Base-by-base conservation (phyloP, 768 basidiomycete genomes). In the Panaeolus cyanescens region DNA sequence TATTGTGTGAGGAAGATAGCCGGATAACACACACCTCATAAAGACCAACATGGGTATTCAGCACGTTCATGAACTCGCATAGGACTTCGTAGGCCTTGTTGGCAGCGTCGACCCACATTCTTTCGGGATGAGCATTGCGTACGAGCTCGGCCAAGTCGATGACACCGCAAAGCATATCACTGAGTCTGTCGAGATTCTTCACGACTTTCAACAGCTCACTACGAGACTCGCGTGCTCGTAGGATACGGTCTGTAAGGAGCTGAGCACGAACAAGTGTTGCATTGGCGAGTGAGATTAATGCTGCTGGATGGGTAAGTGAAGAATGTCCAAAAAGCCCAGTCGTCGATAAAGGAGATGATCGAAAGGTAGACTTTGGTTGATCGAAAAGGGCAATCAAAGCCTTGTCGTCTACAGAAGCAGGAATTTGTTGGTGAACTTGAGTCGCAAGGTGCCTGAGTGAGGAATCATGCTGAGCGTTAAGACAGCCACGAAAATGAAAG, bases 61-160 rank as follows among this genome's bases (percentile, higher is more conserved):
- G 80, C 50, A 93, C 88, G 74, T 98, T 98, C 96, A 99, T 99
- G 74, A 92, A 96, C 76, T 95, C 92, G 78, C 95, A 98, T 63
- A 99, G 79, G 63, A 85, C 86, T 74, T 95, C 95, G 73, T 99
- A 98, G 40, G 92, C 91, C 63, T 83, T 81, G 70, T 97, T 93
- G 45, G 93, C 93, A 55, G 89, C 89, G 15, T 86, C 82, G 15
- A 93, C 83, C 96, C 96, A 99, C 50, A 75, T 69, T 28, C 80
- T 78, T 70, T 97, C 93, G 1, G 96, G 95, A 78, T 99, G 96
- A 0, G 94, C 89, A 71, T 96, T 96, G 64, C 96, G 85, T 30
- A 99, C 83, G 55, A 97, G 83, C 73, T 99, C 97, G 56, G 95
- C 92, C 61, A 98, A 85, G 77, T 99, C 97, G 63, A 98, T 98